Base-by-base conservation (phyloP, 257 asterid species). In the Ilex aquifolium region DNA sequence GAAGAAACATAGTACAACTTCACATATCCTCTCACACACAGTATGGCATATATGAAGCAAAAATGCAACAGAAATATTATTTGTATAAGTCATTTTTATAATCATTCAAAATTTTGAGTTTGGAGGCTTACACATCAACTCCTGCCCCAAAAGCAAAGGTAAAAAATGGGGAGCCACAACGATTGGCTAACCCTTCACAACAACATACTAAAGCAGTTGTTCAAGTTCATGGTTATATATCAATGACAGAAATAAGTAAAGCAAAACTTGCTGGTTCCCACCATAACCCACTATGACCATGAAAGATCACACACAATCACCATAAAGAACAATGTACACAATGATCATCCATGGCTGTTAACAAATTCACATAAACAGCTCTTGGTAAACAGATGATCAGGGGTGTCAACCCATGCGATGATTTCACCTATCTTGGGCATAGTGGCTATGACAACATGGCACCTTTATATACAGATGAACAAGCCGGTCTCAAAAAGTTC, bases 141-240 rank as follows among this genome's bases (percentile, higher is more conserved):
- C 58, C 54, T 32, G 52, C 50, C 39, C 32, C 8, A 14, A 5
- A n/a, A 57, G 60, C 56, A 17, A 27, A 53, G 44, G n/a, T 39
- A 58, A 74, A 73, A 77, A 52, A 15, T 50, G 27, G 85, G 91
- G 86, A 79, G 87, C 89, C 88, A 81, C 85, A 63, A 60, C 66
- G 44, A 73, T 60, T 84, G 83, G 85, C 88, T 83, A 66, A 76
- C 85, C 85, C 82, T 80, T 78, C 68, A 70, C 30, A 62, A 55
- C 59, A 72, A 56, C 52, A 62, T 57, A 57, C 21, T 59, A 63
- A 17, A 55, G 67, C 44, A 63, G 55, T 54, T 48, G 21, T 21
- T 21, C 27, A 49, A 72, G 69, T 70, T 68, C 32, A 58, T 55
- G 53, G 62, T 63, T 42, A 67, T 65, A 36, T 32, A 50, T 39